A percentile compares a stretch with the other conserved stretches of the same genome.
Conservation (phyloP, 2,329 filamentous ascomycete genomes). For the Xylaria sp. region DNA sequence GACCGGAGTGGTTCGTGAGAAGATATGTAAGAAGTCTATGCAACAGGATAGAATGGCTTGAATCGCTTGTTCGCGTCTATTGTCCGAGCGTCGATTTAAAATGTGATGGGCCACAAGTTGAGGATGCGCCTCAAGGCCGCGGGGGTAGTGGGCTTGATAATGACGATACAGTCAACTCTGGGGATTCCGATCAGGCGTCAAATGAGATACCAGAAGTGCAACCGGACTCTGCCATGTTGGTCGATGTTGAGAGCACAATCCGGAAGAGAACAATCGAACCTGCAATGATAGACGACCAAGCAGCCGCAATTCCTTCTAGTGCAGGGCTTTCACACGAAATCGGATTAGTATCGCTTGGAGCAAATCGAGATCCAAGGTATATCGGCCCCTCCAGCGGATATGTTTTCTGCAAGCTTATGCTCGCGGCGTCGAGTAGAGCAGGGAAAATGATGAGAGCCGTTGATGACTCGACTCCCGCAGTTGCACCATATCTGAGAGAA, state of each 20-base stretch:
- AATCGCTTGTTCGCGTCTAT: slow-evolving; percentile 55
- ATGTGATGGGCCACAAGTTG: slow-evolving; percentile 25
- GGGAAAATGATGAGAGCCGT: slow-evolving; percentile 15
- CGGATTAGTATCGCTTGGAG: slow-evolving; percentile 62
- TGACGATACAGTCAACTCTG: slow-evolving; percentile 32
- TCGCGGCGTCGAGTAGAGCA: slow-evolving; percentile 52
- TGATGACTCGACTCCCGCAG: slow-evolving; percentile 20
- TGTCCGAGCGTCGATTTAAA: slow-evolving; percentile 57
- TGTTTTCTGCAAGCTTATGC: slow-evolving; percentile 62
- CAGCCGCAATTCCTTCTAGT: slow-evolving; percentile 33
- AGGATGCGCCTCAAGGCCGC: slow-evolving; percentile 6
- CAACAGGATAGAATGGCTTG: slow-evolving; percentile 57
- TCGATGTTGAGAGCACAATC: not conserved
- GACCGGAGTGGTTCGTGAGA: not conserved
- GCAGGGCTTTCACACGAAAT: slow-evolving; percentile 60
- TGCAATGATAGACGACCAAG: slow-evolving; percentile 8
- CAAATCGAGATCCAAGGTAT: slow-evolving; percentile 60
- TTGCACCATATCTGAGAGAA: slow-evolving; percentile 34
- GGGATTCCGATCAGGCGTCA: not conserved
- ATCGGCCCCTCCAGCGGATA: slow-evolving; percentile 67
- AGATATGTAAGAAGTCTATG: slow-evolving; percentile 33
- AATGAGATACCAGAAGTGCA: not conserved
- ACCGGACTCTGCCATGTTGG: slow-evolving; percentile 3
- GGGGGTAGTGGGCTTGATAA: slow-evolving; percentile 6
- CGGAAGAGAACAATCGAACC: not conserved